Percentiles rank a stretch among this genome's conserved stretches.
Conservation (phyloP, 192 early-diverging fungal genomes). For the Linderina pennispora region DNA sequence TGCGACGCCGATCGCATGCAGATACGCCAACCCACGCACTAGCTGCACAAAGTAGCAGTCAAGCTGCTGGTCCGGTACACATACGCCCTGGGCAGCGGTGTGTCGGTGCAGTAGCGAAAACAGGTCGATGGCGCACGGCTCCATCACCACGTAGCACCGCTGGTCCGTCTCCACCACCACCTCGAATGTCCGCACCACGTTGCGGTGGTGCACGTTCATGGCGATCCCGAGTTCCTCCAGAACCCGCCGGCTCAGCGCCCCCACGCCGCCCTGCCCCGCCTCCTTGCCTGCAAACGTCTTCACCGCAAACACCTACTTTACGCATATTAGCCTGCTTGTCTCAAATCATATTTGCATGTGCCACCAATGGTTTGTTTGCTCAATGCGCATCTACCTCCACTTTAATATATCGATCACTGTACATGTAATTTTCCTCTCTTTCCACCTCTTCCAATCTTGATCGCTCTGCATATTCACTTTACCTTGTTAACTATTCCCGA, state of each 20-base stretch:
- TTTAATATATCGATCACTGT: neutral
- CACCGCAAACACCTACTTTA: constrained; percentile 32
- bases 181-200: constrained; percentile 63
- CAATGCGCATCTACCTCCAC: too few species aligned
- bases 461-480: constrained; percentile 6
- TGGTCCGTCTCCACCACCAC: constrained; percentile 56
- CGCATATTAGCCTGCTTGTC: too few species aligned
- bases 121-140: constrained; percentile 80
- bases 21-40: constrained; percentile 64
- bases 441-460: constrained; percentile 3
- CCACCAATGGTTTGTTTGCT: too few species aligned
- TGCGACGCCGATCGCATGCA: constrained; percentile 70
- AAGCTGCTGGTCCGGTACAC: constrained; percentile 51
- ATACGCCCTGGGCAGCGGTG: constrained; percentile 21
- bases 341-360: too few species aligned
- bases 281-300: constrained; percentile 21
- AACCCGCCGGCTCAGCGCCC: constrained; percentile 15
- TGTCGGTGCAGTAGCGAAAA: constrained; percentile 66
- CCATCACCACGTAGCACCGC: constrained; percentile 71
- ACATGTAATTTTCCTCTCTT: neutral
- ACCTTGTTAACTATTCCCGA: neutral
- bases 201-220: constrained; percentile 54
- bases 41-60: constrained; percentile 80
- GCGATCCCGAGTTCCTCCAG: constrained; percentile 39
- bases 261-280: neutral